Conservation (phyloP, 495 filamentous ascomycete genomes). For the Durotheca rogersii region DNA sequence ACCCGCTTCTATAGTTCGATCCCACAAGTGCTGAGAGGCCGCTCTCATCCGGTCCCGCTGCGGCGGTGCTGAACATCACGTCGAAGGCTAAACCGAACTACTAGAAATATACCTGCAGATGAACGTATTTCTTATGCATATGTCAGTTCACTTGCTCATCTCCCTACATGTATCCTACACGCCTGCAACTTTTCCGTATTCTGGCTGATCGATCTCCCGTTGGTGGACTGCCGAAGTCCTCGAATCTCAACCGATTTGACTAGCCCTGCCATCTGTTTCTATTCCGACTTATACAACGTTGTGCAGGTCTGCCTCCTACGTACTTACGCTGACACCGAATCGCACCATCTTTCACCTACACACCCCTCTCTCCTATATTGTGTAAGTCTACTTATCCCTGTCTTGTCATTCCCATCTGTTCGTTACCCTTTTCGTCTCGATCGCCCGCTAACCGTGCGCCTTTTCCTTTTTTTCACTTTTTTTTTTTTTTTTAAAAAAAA, state of each 20-base stretch:
- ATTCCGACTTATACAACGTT: slow-evolving; percentile 20
- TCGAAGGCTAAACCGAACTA: slow-evolving; percentile 2
- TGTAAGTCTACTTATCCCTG: slow-evolving; percentile 29
- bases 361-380: slow-evolving; percentile 9
- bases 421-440: slow-evolving; percentile 22
- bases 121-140: not conserved
- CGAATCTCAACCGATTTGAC: slow-evolving; percentile 5
- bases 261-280: slow-evolving; percentile 2
- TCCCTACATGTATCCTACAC: slow-evolving; percentile 17
- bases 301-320: slow-evolving; percentile 4
- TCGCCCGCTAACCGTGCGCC: slow-evolving; percentile 14
- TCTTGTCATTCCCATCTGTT: slow-evolving; percentile 28
- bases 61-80: slow-evolving; percentile 11
- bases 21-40: no score
- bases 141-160: slow-evolving; percentile 9
- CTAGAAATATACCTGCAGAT: no score
- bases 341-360: slow-evolving; percentile 19
- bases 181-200: no score
- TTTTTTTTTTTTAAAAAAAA: not conserved
- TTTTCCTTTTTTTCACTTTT: slow-evolving; percentile 13
- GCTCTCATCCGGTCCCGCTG: slow-evolving; percentile 1
- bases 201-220: slow-evolving; percentile 7
- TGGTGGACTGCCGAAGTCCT: slow-evolving; percentile 3
- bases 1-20: not conserved
- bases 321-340: slow-evolving; percentile 18